Evolutionary conservation across 2,329 filamentous ascomycete species (phyloP).

Genomic region (Trichoderma afroharzianum): DNA sequence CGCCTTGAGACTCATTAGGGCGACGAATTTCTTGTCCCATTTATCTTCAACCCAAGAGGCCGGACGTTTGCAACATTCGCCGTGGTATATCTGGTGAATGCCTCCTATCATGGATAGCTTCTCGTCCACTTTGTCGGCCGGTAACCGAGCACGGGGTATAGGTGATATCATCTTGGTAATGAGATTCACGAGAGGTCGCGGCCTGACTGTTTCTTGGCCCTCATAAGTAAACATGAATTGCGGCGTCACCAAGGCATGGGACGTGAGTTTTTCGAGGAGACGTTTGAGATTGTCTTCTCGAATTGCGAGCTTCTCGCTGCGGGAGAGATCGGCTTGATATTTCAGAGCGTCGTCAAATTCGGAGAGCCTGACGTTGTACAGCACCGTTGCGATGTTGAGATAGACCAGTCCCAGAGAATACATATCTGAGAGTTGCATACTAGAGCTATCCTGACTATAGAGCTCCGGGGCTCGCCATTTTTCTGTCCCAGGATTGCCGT

Average conservation of each 20-base stretch:
- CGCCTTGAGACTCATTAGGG: conserved; percentile 27
- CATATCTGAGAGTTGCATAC: conserved; percentile 46
- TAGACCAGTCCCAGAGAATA: conserved; percentile 47
- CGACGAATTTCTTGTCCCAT: conserved; percentile 35
- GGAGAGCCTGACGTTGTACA: conserved; percentile 39
- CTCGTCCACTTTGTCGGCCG: conserved; percentile 37
- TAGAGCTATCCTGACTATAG: conserved; percentile 34
- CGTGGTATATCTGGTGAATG: conserved; percentile 46
- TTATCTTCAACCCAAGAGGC: conserved; percentile 35
- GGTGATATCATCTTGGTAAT: conserved; percentile 35
- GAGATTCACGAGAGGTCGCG: conserved; percentile 39
- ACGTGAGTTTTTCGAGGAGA: conserved; percentile 34
- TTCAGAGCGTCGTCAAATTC: conserved; percentile 39
- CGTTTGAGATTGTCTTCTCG: conserved; percentile 35
- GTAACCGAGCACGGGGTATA: conserved; percentile 31
- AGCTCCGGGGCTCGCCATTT: conserved; percentile 47
- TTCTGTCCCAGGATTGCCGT: conserved; percentile 38
- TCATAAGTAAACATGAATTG: conserved; percentile 37
- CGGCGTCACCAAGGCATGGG: conserved; percentile 33
- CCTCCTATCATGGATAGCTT: conserved; percentile 44
- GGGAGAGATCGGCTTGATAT: conserved; percentile 26
- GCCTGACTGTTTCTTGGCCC: conserved; percentile 37
- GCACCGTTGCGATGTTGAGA: conserved; percentile 41
- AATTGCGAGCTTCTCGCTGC: conserved; percentile 31
- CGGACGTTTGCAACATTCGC: conserved; percentile 42